Base-by-base conservation (phyloP, 176 grass and related monocot genomes). In the Phoenix dactylifera region DNA sequence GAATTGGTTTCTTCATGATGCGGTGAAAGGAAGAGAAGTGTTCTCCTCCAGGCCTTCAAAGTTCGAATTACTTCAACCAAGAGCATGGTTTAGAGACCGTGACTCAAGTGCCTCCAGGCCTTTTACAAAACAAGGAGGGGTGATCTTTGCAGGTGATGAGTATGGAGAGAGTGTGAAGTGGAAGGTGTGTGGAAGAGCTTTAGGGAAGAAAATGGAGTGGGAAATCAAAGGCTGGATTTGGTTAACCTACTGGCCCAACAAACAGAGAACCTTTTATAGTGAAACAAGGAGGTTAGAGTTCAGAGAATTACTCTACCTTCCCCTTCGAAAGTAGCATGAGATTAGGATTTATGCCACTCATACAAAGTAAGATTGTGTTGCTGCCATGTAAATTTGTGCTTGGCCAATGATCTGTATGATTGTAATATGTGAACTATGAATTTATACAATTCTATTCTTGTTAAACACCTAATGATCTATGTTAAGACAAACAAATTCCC, bases 231-330 rank as follows among this genome's bases (percentile, higher is more conserved):
- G 93, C 0, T 83, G 68, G 68, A 86, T 98, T 75, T 83, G 93
- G 87, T 51, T 92, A 5, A 98, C 87, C 10, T 98, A 98, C 65
- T 98, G 81, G 84, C 93, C 93, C 16, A 92, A 98, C 76, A 92
- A 88, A 55, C 93, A 98, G 67, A 83, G 70, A 53, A 97, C 74
- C 24, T 83, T 75, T 26, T 80, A 97, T 59, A 86, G 59, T 16
- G 84, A 97, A 66, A 92, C 87, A 23, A 80, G 81, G 66, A 51
- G 70, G 78, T 39, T 98, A 55, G 81, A 91, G 60, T 91, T 98
- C 59, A 83, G 62, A 54, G 81, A 98, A 71, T 67, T 75, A 59
- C 66, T 98, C 63, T 59, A 82, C 25, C 76, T 92, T 57, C 75
- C 76, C 63, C 78, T 88, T 62, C 56, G 17, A 80, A 85, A 58